Conservation (phyloP, 2,329 filamentous ascomycete genomes). For the Neonectria neomacrospora region DNA sequence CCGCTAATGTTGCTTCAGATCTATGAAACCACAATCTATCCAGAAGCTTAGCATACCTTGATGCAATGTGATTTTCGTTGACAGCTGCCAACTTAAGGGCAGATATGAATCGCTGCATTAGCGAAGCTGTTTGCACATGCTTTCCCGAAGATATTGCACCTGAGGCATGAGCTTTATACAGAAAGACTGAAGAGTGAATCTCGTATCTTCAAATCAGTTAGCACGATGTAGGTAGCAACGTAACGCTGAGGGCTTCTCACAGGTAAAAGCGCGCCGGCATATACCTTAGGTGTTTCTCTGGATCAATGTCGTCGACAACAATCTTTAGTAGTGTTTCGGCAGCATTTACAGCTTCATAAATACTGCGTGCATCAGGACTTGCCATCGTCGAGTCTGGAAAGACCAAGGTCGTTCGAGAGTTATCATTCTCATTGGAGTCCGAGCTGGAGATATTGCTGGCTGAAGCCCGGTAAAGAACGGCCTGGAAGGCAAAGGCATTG, state of each 20-base stretch:
- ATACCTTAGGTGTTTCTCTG: slow-evolving; percentile 26
- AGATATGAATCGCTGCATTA: slow-evolving; percentile 19
- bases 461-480: slow-evolving; percentile 25
- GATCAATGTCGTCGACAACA: no score
- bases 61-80: slow-evolving; percentile 25
- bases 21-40: slow-evolving; percentile 21
- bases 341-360: no score
- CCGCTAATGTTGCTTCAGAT: background rate
- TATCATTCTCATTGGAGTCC: no score
- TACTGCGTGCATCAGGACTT: no score
- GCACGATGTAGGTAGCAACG: no score
- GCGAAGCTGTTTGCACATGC: slow-evolving; percentile 14
- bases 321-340: no score
- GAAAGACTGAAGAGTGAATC: slow-evolving; percentile 29
- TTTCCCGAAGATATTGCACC: no score
- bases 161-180: slow-evolving; percentile 26
- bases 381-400: no score
- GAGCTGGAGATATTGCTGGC: no score
- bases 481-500: slow-evolving; percentile 29
- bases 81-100: slow-evolving; percentile 20
- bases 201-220: no score
- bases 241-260: slow-evolving; percentile 16
- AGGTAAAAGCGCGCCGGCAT: slow-evolving; percentile 27
- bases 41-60: slow-evolving; percentile 25
- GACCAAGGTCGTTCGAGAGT: no score